A percentile compares a stretch with the other conserved stretches of the same genome.
Conservation (phyloP, 2,329 filamentous ascomycete genomes). For the Metarhizium album region DNA sequence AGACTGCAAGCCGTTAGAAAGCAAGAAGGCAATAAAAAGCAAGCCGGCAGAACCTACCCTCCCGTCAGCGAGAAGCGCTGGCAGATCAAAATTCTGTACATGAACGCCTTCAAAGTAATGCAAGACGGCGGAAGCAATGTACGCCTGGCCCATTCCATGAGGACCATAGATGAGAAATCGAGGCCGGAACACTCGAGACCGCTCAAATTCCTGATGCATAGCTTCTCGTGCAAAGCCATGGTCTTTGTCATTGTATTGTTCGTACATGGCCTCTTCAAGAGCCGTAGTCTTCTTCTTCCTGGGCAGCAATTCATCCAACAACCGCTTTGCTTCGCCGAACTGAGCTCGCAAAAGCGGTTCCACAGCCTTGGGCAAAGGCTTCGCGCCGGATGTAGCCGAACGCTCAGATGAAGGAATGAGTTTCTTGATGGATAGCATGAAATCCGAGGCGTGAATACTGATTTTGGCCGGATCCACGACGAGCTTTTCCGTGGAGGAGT, state of each 20-base stretch:
- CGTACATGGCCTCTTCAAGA: conserved; percentile 85
- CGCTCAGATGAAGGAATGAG: conserved; percentile 92
- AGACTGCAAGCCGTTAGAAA: conserved; percentile 33
- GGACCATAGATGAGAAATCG: conserved; percentile 73
- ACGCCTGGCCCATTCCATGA: conserved; percentile 87
- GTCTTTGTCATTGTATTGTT: conserved; percentile 73
- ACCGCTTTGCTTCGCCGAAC: conserved; percentile 54
- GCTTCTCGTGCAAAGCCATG: conserved; percentile 78
- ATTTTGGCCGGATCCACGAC: conserved; percentile 79
- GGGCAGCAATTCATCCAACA: conserved; percentile 69
- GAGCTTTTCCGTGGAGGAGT: conserved; percentile 80
- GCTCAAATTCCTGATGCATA: conserved; percentile 68
- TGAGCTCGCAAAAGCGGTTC: conserved; percentile 72
- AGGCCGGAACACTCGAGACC: conserved; percentile 77
- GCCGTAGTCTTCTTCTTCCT: conserved; percentile 80
- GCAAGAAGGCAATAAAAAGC: background rate
- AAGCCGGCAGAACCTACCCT: conserved; percentile 40
- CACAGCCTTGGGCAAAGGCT: conserved; percentile 66
- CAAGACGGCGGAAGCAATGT: conserved; percentile 73
- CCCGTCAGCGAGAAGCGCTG: conserved; percentile 75
- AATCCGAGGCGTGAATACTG: conserved; percentile 81
- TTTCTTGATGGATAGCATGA: conserved; percentile 94
- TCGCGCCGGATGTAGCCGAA: conserved; percentile 73
- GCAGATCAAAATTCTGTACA: conserved; percentile 87
- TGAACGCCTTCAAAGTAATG: conserved; percentile 90